Conservation (phyloP, 768 basidiomycete genomes). For the Strobilomyces echinocephalus region DNA sequence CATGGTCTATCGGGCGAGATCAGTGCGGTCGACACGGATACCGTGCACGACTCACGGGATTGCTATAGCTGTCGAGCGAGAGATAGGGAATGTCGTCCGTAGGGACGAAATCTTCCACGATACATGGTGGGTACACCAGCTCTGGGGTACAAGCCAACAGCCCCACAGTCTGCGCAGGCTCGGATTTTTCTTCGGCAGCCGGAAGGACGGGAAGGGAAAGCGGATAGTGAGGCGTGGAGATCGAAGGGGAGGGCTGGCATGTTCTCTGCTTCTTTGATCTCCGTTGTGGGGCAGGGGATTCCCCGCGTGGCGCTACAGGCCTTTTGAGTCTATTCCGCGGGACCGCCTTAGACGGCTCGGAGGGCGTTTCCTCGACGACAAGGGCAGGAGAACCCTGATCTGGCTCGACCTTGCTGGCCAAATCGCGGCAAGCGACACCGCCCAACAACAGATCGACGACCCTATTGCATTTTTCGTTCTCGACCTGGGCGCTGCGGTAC, state of each 20-base stretch:
- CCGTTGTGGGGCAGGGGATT: conserved; percentile 3
- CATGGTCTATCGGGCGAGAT: conserved; percentile 10
- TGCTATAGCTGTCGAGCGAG: conserved; percentile 22
- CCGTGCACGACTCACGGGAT: conserved; percentile 15
- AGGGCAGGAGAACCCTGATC: not conserved
- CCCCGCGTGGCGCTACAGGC: not conserved
- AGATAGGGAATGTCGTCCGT: conserved; percentile 35
- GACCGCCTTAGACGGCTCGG: not conserved
- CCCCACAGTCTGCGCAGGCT: not conserved
- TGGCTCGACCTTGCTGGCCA: conserved; percentile 7
- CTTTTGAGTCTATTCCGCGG: conserved; percentile 8
- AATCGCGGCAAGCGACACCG: conserved; percentile 31
- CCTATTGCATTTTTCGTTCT: conserved; percentile 37
- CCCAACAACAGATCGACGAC: conserved; percentile 34
- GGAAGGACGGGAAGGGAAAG: not conserved
- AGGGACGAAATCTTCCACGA: conserved; percentile 26
- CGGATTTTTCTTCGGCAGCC: not conserved
- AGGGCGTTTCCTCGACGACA: not conserved
- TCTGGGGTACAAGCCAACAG: conserved; percentile 17
- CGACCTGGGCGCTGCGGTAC: conserved; percentile 28
- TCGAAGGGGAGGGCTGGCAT: not conserved
- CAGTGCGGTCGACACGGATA: not conserved
- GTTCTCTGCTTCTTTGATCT: conserved; percentile 7
- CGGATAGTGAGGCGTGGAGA: conserved; percentile 1
- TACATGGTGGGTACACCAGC: conserved; percentile 6